phyloP scores from a whole-genome alignment of 2,329 filamentous ascomycete genomes.

The Aaosphaeria arxii region DNA sequence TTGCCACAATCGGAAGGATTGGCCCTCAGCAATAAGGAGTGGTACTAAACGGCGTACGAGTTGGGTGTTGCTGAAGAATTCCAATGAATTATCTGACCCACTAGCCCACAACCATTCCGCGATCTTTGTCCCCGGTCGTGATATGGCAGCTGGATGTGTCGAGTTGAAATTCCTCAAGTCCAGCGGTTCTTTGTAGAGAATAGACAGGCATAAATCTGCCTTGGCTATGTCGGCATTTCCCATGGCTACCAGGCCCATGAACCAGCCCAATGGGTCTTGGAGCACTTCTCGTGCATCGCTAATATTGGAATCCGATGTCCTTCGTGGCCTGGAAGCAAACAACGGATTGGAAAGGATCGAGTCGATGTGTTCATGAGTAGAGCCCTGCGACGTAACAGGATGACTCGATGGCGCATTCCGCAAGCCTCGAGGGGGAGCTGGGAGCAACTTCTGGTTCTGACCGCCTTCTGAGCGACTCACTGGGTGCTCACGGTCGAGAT shows the following conservation, averaged over 20 bases:
- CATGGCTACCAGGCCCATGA: slow-evolving; percentile 38
- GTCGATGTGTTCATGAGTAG: slow-evolving; percentile 47
- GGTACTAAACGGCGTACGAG: slow-evolving; percentile 19
- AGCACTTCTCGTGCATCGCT: slow-evolving; percentile 16
- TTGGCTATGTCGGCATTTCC: slow-evolving; percentile 38
- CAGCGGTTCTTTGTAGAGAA: slow-evolving; percentile 15
- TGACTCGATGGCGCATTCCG: background rate
- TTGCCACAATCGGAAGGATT: slow-evolving; percentile 21
- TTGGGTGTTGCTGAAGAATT: slow-evolving; percentile 18
- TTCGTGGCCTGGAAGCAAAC: slow-evolving; percentile 36
- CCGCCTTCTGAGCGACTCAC: slow-evolving; percentile 1
- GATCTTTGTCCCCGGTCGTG: slow-evolving; percentile 14
- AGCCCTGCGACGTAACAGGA: slow-evolving; percentile 32
- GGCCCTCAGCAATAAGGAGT: slow-evolving; percentile 19
- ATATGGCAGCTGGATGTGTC: background rate
- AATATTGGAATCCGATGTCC: slow-evolving; percentile 22
- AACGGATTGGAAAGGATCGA: slow-evolving; percentile 52
- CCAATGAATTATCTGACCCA: slow-evolving; percentile 22
- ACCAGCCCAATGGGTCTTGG: slow-evolving; percentile 40
- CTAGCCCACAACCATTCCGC: slow-evolving; percentile 29
- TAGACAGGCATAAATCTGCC: slow-evolving; percentile 37
- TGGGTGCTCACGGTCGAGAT: slow-evolving; percentile 59
- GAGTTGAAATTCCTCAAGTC: background rate
- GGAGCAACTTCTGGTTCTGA: background rate
- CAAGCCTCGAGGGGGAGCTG: background rate